Base-by-base conservation (phyloP, 2,329 filamentous ascomycete species). In the Talaromyces sp. region DNA sequence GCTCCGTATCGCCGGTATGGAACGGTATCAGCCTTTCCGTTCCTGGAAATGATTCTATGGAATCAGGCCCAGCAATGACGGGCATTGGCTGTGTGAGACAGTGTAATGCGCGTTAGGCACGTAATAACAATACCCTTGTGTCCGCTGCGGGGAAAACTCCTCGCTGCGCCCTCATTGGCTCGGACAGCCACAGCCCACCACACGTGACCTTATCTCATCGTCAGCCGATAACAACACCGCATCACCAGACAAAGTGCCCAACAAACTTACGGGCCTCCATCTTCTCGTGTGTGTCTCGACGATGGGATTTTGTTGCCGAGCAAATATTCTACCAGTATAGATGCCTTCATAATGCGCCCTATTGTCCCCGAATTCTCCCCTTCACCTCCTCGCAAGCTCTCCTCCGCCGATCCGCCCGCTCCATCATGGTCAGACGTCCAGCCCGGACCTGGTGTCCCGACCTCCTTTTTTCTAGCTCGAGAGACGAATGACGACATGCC, bases 391-490 rank as follows among this genome's bases (percentile, higher is more conserved):
- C 73, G 68, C 63, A 77, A 75, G 64, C 61, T 65, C 52, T 71
- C 69, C 60, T 64, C 67, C 51, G 69, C 67, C 55, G 67, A 64
- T 51, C 66, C 59, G 31, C 63, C 66, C 59, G 63, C 64, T 63
- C 60, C 67, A 62, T 69, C 70, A 58, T 69, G 67, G 64, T 67
- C 66, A 57, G 73, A 77, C 58, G 69, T 70, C 65, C 69, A 69
- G 31, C 36, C 63, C 19, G 48, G 31, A 31, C 68, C 65, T 64
- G 65, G 69, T 58, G 73, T 73, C 60, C 81, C 82, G 41, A 81
- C 81, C 53, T 81, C 81, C 53, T 86, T 85, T 76, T 85, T 86
- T 69, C 73, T 87, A 61, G 76, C 79, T 61, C 82, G 79, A 62
- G 81, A 61, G 6, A 25, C 21, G 11, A 22, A 58, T 21, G 52